phyloP scores from a whole-genome alignment of 768 basidiomycete genomes.

The Mycena olivaceomarginata region DNA sequence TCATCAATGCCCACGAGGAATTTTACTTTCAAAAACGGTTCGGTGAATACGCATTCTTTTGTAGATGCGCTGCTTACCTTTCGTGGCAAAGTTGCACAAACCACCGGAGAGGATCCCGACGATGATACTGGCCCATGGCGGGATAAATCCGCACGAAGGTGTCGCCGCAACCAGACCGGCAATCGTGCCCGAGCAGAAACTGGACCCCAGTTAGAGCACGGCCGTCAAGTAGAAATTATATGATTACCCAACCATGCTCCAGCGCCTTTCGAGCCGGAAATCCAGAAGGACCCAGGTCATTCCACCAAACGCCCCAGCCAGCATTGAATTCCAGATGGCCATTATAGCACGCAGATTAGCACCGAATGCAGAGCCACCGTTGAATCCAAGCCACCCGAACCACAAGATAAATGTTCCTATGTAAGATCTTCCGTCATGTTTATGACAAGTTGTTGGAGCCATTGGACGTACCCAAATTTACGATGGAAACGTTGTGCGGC shows the following conservation, averaged over 20 bases:
- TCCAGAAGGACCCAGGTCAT: slow-evolving; percentile 90
- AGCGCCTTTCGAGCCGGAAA: slow-evolving; percentile 87
- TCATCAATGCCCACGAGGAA: slow-evolving; percentile 86
- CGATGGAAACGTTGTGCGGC: slow-evolving; percentile 91
- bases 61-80: slow-evolving; percentile 66
- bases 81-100: slow-evolving; percentile 90
- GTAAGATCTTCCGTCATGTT: not conserved
- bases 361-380: slow-evolving; percentile 92
- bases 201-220: not conserved
- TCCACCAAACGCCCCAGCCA: slow-evolving; percentile 88
- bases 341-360: slow-evolving; percentile 92
- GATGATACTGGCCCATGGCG: slow-evolving; percentile 85
- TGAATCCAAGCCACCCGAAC: slow-evolving; percentile 85
- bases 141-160: slow-evolving; percentile 89
- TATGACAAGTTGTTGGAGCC: too few relatives aligned
- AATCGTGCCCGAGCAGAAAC: slow-evolving; percentile 95
- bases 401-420: slow-evolving; percentile 38
- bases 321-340: slow-evolving; percentile 93
- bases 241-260: slow-evolving; percentile 82
- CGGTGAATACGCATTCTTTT: slow-evolving; percentile 2
- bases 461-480: slow-evolving; percentile 89
- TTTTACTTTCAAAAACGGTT: slow-evolving; percentile 69
- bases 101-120: slow-evolving; percentile 85
- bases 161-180: slow-evolving; percentile 93
- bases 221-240: not conserved